Evolutionary conservation across 2,329 filamentous ascomycete genomes (phyloP).

Genomic region (Ophiostoma pallidulum): DNA sequence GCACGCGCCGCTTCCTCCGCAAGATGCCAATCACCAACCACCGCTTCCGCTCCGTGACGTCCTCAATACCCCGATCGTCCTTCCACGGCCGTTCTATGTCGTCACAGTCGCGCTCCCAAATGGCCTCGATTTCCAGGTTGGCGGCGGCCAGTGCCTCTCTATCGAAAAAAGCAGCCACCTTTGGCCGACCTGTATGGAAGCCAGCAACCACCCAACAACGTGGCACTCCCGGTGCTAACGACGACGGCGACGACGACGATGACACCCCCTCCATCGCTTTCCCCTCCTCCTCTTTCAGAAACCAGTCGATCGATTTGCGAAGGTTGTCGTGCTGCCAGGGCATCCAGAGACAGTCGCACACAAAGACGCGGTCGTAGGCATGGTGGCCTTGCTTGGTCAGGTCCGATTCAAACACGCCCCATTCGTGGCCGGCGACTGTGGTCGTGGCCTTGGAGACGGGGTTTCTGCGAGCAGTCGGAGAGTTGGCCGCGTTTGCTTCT

Average conservation of each 20-base stretch:
- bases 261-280: constrained; percentile 20
- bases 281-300: constrained; percentile 35
- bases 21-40: constrained; percentile 58
- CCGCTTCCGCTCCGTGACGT: constrained; percentile 53
- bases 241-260: too few species aligned
- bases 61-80: constrained; percentile 50
- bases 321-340: constrained; percentile 61
- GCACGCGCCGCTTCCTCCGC: constrained; percentile 11
- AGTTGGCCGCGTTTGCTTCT: neutral
- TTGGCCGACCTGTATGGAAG: constrained; percentile 61
- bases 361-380: constrained; percentile 53
- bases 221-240: too few species aligned
- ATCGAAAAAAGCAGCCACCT: constrained; percentile 57
- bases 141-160: constrained; percentile 32
- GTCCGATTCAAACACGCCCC: constrained; percentile 43
- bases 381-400: constrained; percentile 20
- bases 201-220: constrained; percentile 56
- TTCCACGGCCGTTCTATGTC: constrained; percentile 54
- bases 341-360: constrained; percentile 70
- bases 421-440: constrained; percentile 50
- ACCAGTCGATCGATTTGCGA: constrained; percentile 50
- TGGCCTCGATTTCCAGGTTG: constrained; percentile 51
- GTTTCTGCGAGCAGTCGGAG: neutral
- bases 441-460: constrained; percentile 20
- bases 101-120: constrained; percentile 61